Conservation (phyloP, 768 basidiomycete genomes). For the Heimioporus sp. region DNA sequence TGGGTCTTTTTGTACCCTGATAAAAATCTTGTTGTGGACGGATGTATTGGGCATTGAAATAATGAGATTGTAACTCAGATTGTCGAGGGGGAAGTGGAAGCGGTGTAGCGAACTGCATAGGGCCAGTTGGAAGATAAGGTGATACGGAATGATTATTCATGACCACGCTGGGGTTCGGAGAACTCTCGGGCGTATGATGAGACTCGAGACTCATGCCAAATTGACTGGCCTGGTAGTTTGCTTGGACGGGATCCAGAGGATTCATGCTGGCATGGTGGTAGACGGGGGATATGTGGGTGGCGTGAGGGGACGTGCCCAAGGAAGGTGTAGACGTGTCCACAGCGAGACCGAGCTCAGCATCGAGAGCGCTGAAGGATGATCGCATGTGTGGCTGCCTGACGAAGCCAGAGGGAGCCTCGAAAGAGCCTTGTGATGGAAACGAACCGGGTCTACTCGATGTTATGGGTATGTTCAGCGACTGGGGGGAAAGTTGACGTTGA, state of each 20-base stretch:
- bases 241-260: conserved; percentile 10
- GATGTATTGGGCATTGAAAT: conserved; percentile 12
- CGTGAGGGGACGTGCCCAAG: conserved; percentile 9
- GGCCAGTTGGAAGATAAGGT: conserved; percentile 20
- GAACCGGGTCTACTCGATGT: conserved; percentile 7
- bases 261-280: conserved; percentile 13
- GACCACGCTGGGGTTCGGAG: conserved; percentile 8
- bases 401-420: conserved; percentile 11
- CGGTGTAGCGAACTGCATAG: conserved; percentile 31
- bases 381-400: conserved; percentile 7
- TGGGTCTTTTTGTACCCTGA: conserved; percentile 19
- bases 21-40: not conserved
- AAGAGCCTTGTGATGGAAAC: conserved; percentile 13
- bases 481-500: conserved; percentile 7
- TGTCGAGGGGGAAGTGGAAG: conserved; percentile 27
- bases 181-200: conserved; percentile 9
- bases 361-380: conserved; percentile 9
- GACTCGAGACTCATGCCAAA: conserved; percentile 2
- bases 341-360: conserved; percentile 1
- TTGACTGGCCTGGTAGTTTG: conserved; percentile 15
- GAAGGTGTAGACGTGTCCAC: conserved; percentile 16
- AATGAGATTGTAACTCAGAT: conserved; percentile 29
- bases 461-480: not conserved
- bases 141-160: conserved; percentile 3
- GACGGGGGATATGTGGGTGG: conserved; percentile 7